A percentile compares a stretch with the other conserved stretches of the same genome.
Conservation (phyloP, 768 basidiomycete genomes). For the Tylopilus balloui region DNA sequence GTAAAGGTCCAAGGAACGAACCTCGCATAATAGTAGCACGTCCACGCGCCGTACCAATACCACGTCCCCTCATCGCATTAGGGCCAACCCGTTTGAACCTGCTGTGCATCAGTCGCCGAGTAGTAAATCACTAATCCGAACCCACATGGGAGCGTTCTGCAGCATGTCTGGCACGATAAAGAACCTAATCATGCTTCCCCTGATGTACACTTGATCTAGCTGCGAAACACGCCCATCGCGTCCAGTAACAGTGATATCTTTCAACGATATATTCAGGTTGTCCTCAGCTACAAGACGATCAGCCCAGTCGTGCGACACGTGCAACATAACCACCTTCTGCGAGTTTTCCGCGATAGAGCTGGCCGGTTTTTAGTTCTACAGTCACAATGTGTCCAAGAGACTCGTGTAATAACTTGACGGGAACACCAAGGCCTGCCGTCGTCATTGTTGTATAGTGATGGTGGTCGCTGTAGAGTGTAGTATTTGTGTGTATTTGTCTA, state of each 20-base stretch:
- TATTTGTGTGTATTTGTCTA: conserved; percentile 22
- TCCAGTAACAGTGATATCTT: conserved; percentile 95
- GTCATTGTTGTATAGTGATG: conserved; percentile 30
- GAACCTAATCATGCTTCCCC: conserved; percentile 97
- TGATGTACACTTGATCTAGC: conserved; percentile 97
- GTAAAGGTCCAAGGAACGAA: conserved; percentile 37
- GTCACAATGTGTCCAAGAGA: conserved; percentile 94
- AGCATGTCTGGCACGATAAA: conserved; percentile 99
- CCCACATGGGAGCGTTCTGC: conserved; percentile 97
- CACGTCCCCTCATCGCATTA: conserved; percentile 96
- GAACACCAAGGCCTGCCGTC: conserved; percentile 76
- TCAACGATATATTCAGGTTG: conserved; percentile 93
- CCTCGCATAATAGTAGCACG: conserved; percentile 98
- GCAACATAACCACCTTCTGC: conserved; percentile 65
- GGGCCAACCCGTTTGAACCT: conserved; percentile 99
- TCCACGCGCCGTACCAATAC: conserved; percentile 98
- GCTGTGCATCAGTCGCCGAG: conserved; percentile 11
- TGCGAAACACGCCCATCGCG: conserved; percentile 98
- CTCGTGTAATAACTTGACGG: conserved; percentile 95
- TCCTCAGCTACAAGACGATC: conserved; percentile 74
- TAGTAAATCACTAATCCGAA: conserved; percentile 13
- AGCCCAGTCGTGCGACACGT: conserved; percentile 13
- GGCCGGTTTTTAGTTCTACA: conserved; percentile 97
- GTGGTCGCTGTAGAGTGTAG: conserved; percentile 5
- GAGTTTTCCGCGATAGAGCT: conserved; percentile 94